Evolutionary conservation across 345 rosid genomes (phyloP), one percentile per base, ranked within the genome.

Genomic region (Lumnitzera littorea): DNA sequence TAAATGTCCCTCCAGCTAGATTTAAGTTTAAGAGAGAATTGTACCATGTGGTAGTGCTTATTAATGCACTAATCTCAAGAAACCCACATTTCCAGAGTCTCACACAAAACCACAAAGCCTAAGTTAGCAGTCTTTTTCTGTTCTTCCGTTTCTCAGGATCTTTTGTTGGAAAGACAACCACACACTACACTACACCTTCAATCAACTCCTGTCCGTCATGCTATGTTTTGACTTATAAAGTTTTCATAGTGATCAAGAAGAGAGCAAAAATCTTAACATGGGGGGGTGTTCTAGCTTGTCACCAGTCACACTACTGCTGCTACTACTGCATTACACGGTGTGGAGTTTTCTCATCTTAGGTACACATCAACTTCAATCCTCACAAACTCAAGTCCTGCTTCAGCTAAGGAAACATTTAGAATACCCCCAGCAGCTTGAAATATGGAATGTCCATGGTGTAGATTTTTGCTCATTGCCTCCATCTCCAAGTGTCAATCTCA

Each of bases 341-440:
- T 84, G 88, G 85, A 74, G 76, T 73, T 77, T 70, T 72, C 66
- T 75, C 23, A 62, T 66, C 62, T 24, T 64, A 58, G 72, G 70
- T 61, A 81, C 79, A 29, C 73, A 77, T 67, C 91, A 87, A 60
- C 67, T 87, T 12, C 95, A 87, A 72, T 83, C 85, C 53, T 87
- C 95, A 55, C 85, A 87, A 57, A 78, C 76, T 50, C 89, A 84
- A 71, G 87, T 87, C 65, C 89, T 87, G 53, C 89, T 81, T 51
- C 95, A 87, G 75, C 61, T 87, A 17, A 82, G 80, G 56, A 84
- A 81, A 78, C 95, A 84, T 53, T 74, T 87, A 56, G 85, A 85
- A 72, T 84, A 76, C 59, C 95, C 95, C 36, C 51, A 57, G 62
- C 80, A 80, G 61, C 85, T 87, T n/a, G 85, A 84, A 15, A 62